A percentile compares a stretch with the other conserved stretches of the same genome.
These are phyloP conservation scores for Xylariaceae sp. DNA, from an alignment of 2,329 filamentous ascomycete genomes.

Conservation along the genomic window DNA sequence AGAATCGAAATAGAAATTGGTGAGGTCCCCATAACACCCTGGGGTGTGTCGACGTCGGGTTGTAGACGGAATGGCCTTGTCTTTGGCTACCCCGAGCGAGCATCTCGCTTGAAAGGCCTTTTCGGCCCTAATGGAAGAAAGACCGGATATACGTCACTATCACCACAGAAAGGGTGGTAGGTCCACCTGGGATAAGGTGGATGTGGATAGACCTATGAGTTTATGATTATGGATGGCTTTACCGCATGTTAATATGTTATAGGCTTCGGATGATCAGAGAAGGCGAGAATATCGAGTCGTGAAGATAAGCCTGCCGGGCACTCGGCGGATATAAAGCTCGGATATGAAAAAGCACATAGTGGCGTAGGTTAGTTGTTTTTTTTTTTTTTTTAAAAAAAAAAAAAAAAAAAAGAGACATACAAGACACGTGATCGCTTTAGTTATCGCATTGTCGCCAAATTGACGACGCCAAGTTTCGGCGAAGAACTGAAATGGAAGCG, in stretches of 20 bases:
- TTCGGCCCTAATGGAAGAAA: not conserved
- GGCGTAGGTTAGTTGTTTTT: no score
- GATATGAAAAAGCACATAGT: no score
- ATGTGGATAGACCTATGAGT: no score
- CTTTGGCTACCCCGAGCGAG: not conserved
- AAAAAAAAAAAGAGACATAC: not conserved
- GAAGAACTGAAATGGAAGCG: no score
- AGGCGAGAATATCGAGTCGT: not conserved
- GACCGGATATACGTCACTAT: not conserved
- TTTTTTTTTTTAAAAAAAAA: no score
- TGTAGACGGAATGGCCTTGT: not conserved
- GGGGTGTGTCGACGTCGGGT: not conserved
- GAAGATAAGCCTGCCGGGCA: not conserved
- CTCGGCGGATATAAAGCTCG: not conserved
- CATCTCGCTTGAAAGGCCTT: no score
- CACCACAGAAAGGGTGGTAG: no score
- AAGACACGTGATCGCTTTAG: not conserved
- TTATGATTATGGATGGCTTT: no score
- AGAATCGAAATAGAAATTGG: not conserved
- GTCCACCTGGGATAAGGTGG: no score
- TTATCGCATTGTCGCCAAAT: no score
- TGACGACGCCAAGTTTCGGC: no score
- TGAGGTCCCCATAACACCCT: not conserved
- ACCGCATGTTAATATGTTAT: conserved; percentile 1
- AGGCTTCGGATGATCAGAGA: not conserved